These are phyloP conservation scores for Phytopythium sindhum DNA, from an alignment of 352 stramenopile genomes.

Conservation along the genomic window DNA sequence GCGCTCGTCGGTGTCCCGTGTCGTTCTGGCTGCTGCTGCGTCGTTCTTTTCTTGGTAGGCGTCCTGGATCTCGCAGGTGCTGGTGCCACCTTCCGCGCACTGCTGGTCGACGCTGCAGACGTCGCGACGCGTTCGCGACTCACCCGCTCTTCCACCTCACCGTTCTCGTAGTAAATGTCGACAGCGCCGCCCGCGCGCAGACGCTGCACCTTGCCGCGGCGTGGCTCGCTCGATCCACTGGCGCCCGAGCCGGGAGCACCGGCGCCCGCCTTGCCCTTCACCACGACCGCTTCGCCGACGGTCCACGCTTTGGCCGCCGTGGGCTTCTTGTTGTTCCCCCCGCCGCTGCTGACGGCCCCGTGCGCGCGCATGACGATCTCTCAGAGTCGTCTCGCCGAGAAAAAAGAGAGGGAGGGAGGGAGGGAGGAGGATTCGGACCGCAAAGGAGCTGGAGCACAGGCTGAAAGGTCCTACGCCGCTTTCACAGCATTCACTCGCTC, in stretches of 20 bases:
- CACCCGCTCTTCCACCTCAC: slow-evolving; percentile 43
- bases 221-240: not conserved
- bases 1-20: not conserved
- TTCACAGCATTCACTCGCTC: not conserved
- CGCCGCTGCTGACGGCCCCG: not conserved
- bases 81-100: not conserved
- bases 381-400: not conserved
- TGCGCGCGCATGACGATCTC: not conserved
- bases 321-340: not conserved
- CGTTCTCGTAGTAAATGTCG: slow-evolving; percentile 54
- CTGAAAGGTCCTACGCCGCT: not conserved
- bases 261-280: not conserved
- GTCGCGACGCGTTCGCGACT: slow-evolving; percentile 11
- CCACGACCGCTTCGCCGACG: not conserved
- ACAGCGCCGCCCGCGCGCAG: slow-evolving; percentile 41
- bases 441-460: not conserved
- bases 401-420: not conserved
- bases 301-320: not conserved
- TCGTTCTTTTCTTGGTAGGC: slow-evolving; percentile 4
- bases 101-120: not conserved
- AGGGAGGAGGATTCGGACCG: not conserved
- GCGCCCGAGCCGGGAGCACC: too few relatives aligned
- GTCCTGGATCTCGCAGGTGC: not conserved
- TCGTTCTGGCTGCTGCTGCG: not conserved
- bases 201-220: slow-evolving; percentile 36